Percentiles rank a stretch among this genome's conserved stretches.
phyloP scores from a whole-genome alignment of 2,329 filamentous ascomycete species.

The Fusarium albidum region DNA sequence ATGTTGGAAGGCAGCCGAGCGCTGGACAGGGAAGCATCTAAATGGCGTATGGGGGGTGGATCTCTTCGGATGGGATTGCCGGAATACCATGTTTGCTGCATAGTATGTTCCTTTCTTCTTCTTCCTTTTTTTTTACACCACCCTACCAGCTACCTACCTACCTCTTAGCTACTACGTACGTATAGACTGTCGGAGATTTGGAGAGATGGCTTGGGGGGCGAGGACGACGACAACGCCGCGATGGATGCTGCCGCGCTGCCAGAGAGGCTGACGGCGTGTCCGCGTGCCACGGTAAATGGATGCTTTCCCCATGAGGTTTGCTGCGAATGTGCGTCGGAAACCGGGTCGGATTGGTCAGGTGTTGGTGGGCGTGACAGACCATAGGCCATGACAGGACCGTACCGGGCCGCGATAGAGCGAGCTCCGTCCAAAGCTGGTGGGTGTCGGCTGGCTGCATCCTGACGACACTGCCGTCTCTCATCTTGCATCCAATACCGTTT shows the following conservation, averaged over 20 bases:
- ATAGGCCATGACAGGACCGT: constrained; percentile 3
- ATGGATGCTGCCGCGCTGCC: not conserved
- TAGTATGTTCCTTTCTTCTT: constrained; percentile 16
- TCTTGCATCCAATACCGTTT: constrained; percentile 5
- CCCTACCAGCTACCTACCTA: too few species aligned
- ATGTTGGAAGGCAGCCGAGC: constrained; percentile 12
- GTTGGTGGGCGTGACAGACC: constrained; percentile 13
- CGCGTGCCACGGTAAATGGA: constrained; percentile 22
- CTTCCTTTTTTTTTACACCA: too few species aligned
- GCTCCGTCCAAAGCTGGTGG: constrained; percentile 23
- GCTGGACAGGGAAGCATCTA: constrained; percentile 34
- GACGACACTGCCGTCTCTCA: constrained; percentile 19
- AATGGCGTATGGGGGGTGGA: constrained; percentile 35
- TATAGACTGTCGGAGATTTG: constrained; percentile 31
- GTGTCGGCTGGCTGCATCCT: constrained; percentile 28
- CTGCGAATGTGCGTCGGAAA: constrained; percentile 9
- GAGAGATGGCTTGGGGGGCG: constrained; percentile 3
- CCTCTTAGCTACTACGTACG: not conserved
- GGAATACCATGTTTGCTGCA: constrained; percentile 35
- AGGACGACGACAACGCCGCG: constrained; percentile 17
- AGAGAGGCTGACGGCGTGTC: constrained; percentile 17
- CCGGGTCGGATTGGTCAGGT: constrained; percentile 32
- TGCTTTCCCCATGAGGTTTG: constrained; percentile 3
- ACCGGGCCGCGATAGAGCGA: constrained; percentile 13
- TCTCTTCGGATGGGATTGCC: constrained; percentile 24